Evolutionary conservation across 257 asterid species (phyloP), one percentile per base, ranked within the genome.

Genomic region (Avicennia marina): DNA sequence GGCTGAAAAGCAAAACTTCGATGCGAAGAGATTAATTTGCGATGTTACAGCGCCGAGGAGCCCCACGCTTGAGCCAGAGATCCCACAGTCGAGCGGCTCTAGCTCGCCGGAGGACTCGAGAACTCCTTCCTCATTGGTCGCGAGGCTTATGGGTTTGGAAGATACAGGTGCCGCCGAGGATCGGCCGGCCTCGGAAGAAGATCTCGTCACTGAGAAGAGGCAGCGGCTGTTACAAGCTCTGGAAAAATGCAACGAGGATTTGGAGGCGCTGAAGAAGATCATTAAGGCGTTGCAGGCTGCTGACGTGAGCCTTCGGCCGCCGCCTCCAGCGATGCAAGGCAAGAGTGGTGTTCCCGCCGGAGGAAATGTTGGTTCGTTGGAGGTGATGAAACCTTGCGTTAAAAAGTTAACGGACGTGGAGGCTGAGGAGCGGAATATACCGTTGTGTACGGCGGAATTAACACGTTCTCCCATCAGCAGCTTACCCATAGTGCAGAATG

Each of bases 161-260:
- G 87, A 83, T 42, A 21, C 31, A 31, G 53, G 10, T 20, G 32
- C 52, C 21, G 58, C 62, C 15, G 60, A 33, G 16, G 57, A 43
- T 8, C 56, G 4, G 39, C 55, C 62, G 49, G 74, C 56, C 4
- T 8, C 20, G 2, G 62, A 41, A 42, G 81, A 66, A 21, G 69
- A 62, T 43, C 50, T 68, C 13, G 11, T 68, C 8, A 70, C 71
- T 22, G 81, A 67, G 62, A 80, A 80, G 68, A 73, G 96, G 58
- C 80, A 50, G 77, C 75, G 61, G 68, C 70, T 87, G 70, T 29
- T 86, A 10, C 72, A 71, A 24, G 96, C 95, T n/a, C 73, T 90
- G 67, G 94, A 82, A 19, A 90, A 85, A 72, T 87, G 96, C 68
- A 87, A 87, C 60, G 73, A 82, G 50, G 98, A 90, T 73, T 65